Conservation (phyloP, 768 basidiomycete genomes). For the Podaxis carcinomalis region DNA sequence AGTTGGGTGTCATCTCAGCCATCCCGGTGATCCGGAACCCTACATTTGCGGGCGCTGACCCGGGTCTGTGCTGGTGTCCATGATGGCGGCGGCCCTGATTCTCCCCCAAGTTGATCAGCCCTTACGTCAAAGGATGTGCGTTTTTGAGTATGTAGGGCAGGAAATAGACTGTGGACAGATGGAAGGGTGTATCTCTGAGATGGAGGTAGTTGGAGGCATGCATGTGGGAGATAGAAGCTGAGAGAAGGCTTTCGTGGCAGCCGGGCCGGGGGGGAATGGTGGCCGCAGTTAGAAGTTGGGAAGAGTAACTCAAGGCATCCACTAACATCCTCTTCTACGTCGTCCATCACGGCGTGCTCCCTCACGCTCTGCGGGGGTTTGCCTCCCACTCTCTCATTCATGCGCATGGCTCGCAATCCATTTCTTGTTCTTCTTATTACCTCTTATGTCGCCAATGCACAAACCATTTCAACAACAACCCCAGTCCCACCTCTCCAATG, state of each 20-base stretch:
- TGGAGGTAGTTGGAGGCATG: not conserved
- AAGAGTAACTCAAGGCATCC: not conserved
- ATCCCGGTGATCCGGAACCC: too few species aligned
- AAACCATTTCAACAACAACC: constrained; percentile 47
- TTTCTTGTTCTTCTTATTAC: constrained; percentile 23
- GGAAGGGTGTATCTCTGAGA: not conserved
- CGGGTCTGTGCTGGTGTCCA: too few species aligned
- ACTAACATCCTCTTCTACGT: not conserved
- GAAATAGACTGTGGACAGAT: not conserved
- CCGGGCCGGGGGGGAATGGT: constrained; percentile 5
- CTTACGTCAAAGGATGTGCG: not conserved
- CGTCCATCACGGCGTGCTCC: constrained; percentile 12
- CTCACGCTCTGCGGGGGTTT: constrained; percentile 10
- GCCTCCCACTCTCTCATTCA: constrained; percentile 4
- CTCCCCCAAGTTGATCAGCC: not conserved
- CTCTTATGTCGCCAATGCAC: constrained; percentile 28
- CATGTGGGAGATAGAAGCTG: not conserved
- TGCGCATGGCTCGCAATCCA: constrained; percentile 28
- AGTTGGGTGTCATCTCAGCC: too few species aligned
- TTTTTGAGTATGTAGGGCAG: not conserved
- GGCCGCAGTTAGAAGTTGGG: not conserved
- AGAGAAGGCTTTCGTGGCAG: not conserved
- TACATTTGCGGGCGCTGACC: too few species aligned
- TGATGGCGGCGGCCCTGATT: too few species aligned
- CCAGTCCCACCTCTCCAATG: constrained; percentile 66